phyloP scores from a whole-genome alignment of 495 filamentous ascomycete genomes.

The Beverwykella pulmonaria region DNA sequence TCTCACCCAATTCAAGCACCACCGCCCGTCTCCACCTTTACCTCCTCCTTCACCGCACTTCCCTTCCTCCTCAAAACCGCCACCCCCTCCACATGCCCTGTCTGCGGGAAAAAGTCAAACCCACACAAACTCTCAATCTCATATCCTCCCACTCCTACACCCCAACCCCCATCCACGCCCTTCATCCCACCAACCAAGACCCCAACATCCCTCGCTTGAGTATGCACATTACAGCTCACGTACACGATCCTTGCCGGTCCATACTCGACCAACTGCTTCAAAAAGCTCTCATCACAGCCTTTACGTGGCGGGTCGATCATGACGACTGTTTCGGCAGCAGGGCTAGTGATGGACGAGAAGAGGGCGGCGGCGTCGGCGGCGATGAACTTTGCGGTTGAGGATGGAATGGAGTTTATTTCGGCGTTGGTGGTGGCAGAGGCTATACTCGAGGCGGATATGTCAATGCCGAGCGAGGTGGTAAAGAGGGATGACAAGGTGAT shows the following conservation, averaged over 20 bases:
- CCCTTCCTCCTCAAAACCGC: constrained; percentile 62
- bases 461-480: constrained; percentile 67
- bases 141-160: constrained; percentile 61
- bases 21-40: not conserved
- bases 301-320: constrained; percentile 94
- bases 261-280: constrained; percentile 75
- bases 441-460: constrained; percentile 73
- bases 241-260: constrained; percentile 81
- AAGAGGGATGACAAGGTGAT: constrained; percentile 87
- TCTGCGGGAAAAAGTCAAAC: constrained; percentile 99
- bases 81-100: constrained; percentile 93
- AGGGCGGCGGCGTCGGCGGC: constrained; percentile 80
- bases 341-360: constrained; percentile 69
- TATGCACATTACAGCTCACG: constrained; percentile 97
- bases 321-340: constrained; percentile 78
- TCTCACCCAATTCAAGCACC: not conserved
- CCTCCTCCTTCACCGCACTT: not conserved
- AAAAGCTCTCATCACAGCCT: constrained; percentile 84
- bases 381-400: constrained; percentile 69
- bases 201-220: constrained; percentile 90
- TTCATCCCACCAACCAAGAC: constrained; percentile 69
- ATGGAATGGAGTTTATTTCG: constrained; percentile 68
- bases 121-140: constrained; percentile 88
- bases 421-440: constrained; percentile 75
- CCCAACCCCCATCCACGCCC: constrained; percentile 45